These are phyloP conservation scores for Colletotrichum lupini DNA, from an alignment of 2,329 filamentous ascomycete genomes.

Conservation along the genomic window DNA sequence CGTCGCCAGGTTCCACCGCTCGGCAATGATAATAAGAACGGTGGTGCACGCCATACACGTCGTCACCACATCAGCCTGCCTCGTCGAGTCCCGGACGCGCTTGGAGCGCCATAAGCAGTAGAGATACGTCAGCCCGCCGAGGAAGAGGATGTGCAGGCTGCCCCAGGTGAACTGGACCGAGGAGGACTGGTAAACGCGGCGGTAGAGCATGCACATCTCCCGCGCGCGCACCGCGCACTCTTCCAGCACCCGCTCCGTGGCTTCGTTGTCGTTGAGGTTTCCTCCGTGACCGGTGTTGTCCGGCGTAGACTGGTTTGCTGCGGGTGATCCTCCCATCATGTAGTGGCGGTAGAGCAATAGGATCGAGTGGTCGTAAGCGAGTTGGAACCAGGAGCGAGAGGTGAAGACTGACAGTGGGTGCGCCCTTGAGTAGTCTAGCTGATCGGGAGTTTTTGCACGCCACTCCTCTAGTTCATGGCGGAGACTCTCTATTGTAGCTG, in stretches of 20 bases:
- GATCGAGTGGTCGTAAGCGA: slow-evolving; percentile 52
- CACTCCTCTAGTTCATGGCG: slow-evolving; percentile 35
- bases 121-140: slow-evolving; percentile 48
- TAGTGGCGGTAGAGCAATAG: slow-evolving; percentile 49
- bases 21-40: slow-evolving; percentile 48
- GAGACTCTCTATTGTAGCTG: not conserved
- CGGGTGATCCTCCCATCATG: slow-evolving; percentile 31
- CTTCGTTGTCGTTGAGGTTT: slow-evolving; percentile 9
- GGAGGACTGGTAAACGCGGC: slow-evolving; percentile 44
- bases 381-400: slow-evolving; percentile 49
- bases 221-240: slow-evolving; percentile 36
- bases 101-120: slow-evolving; percentile 37
- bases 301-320: not conserved
- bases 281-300: not conserved
- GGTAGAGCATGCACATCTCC: slow-evolving; percentile 48
- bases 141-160: slow-evolving; percentile 48
- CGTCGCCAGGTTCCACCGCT: slow-evolving; percentile 46
- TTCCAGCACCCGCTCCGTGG: slow-evolving; percentile 16
- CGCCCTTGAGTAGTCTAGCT: slow-evolving; percentile 35
- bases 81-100: slow-evolving; percentile 1
- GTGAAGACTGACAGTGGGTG: slow-evolving; percentile 46
- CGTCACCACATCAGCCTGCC: slow-evolving; percentile 39
- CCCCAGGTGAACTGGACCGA: slow-evolving; percentile 43
- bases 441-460: slow-evolving; percentile 40
- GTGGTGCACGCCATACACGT: slow-evolving; percentile 49